Evolutionary conservation across 768 basidiomycete species (phyloP).

Genomic region (Scleroderma citrinum): DNA sequence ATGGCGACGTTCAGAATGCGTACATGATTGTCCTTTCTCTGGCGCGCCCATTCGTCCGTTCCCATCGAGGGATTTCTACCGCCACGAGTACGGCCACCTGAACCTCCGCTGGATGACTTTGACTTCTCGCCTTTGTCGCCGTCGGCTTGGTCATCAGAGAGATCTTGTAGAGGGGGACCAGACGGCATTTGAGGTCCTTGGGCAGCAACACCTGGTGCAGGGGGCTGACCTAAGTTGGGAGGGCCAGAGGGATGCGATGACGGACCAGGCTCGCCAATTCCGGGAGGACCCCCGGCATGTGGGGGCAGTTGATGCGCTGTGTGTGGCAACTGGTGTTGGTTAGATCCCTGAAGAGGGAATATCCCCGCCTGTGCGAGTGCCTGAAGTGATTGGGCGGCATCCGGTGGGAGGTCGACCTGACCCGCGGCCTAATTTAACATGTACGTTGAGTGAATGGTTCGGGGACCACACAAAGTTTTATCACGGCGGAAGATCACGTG

Average conservation of each 20-base stretch:
- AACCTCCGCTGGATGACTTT: conserved; percentile 13
- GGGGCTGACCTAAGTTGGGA: conserved; percentile 55
- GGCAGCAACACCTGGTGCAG: conserved; percentile 41
- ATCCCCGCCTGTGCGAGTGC: conserved; percentile 44
- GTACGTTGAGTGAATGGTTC: conserved; percentile 7
- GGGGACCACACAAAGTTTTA: no score
- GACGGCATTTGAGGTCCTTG: conserved; percentile 29
- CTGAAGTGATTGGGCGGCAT: conserved; percentile 54
- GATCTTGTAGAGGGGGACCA: conserved; percentile 12
- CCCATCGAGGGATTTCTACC: conserved; percentile 59
- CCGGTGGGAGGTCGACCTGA: conserved; percentile 51
- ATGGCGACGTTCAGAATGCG: conserved; percentile 17
- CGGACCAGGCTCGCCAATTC: conserved; percentile 63
- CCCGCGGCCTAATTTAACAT: conserved; percentile 31
- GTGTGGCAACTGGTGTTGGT: conserved; percentile 33
- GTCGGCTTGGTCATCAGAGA: conserved; percentile 21
- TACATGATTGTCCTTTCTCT: conserved; percentile 80
- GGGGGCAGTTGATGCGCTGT: conserved; percentile 21
- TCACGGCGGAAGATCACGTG: conserved; percentile 22
- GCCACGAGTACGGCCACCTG: conserved; percentile 40
- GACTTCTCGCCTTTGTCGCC: conserved; percentile 23
- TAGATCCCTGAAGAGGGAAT: conserved; percentile 22
- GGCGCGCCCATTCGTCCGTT: conserved; percentile 72
- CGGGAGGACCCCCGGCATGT: conserved; percentile 37
- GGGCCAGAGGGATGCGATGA: conserved; percentile 68